phyloP scores from a whole-genome alignment of 495 filamentous ascomycete species.

The Aspergillus funiculosus region DNA sequence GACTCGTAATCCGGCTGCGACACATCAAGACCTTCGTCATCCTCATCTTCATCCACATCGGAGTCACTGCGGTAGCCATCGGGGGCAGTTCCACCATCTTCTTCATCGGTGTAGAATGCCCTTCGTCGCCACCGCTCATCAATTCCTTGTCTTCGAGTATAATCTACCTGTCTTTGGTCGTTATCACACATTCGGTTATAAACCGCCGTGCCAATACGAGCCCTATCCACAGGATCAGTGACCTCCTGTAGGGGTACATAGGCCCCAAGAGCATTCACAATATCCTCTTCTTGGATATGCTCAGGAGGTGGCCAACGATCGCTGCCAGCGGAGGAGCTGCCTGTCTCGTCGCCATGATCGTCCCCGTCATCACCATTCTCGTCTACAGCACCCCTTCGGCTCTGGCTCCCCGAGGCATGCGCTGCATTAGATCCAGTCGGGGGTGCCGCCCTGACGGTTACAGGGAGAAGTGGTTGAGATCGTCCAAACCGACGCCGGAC shows the following conservation, averaged over 20 bases:
- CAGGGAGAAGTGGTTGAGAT: conserved; percentile 36
- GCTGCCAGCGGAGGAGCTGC: conserved; percentile 30
- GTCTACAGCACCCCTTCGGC: conserved; percentile 22
- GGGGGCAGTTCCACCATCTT: conserved; percentile 62
- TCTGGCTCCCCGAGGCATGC: conserved; percentile 11
- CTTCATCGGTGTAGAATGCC: conserved; percentile 75
- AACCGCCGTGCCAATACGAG: conserved; percentile 36
- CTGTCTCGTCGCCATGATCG: conserved; percentile 28
- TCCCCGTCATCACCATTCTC: conserved; percentile 23
- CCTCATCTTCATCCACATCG: conserved; percentile 41
- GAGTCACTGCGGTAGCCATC: conserved; percentile 62
- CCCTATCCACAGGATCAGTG: conserved; percentile 35
- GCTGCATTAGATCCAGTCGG: conserved; percentile 13
- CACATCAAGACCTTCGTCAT: conserved; percentile 32
- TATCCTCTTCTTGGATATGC: conserved; percentile 37
- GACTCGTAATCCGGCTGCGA: conserved; percentile 36
- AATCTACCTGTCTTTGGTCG: conserved; percentile 34
- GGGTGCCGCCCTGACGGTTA: conserved; percentile 25
- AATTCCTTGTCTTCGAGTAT: conserved; percentile 47
- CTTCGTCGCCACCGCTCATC: conserved; percentile 68
- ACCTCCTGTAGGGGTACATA: conserved; percentile 38
- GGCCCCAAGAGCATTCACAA: conserved; percentile 35
- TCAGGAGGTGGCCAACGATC: conserved; percentile 37
- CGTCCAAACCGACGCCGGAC: conserved; percentile 41
- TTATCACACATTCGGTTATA: conserved; percentile 40